Evolutionary conservation across 2,329 filamentous ascomycete species (phyloP).

Genomic region (Xylaria sp.): DNA sequence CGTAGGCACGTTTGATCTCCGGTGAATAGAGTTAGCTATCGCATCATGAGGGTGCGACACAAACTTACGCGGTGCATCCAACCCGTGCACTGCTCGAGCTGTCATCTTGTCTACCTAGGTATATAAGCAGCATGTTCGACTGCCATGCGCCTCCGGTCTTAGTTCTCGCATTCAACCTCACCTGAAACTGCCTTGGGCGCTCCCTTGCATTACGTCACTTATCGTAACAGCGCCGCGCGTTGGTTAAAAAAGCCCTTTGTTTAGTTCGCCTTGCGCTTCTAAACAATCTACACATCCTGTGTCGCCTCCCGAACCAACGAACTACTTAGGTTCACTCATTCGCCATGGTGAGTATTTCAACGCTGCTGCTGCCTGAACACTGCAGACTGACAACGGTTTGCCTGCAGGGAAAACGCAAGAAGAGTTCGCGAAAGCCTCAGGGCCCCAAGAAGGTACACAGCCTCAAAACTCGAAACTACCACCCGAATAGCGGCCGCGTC

Average conservation of each 20-base stretch:
- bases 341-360: constrained; percentile 32
- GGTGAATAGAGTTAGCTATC: background rate
- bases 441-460: constrained; percentile 77
- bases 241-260: constrained; percentile 6
- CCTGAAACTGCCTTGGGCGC: constrained; percentile 9
- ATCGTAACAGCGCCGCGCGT: background rate
- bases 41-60: background rate
- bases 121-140: constrained; percentile 15
- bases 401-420: constrained; percentile 85
- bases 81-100: constrained; percentile 1
- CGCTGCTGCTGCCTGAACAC: background rate
- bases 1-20: background rate
- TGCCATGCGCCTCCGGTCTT: background rate
- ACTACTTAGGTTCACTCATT: background rate
- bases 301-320: constrained; percentile 1
- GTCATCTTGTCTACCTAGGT: constrained; percentile 3
- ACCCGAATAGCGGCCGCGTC: constrained; percentile 17
- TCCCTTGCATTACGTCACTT: constrained; percentile 23
- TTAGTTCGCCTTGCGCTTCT: constrained; percentile 7
- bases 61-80: constrained; percentile 8
- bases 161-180: constrained; percentile 14
- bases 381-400: constrained; percentile 6
- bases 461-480: constrained; percentile 13
- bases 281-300: background rate
- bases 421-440: constrained; percentile 80